phyloP scores from a whole-genome alignment of 257 asterid species.

The Penstemon newberryi region DNA sequence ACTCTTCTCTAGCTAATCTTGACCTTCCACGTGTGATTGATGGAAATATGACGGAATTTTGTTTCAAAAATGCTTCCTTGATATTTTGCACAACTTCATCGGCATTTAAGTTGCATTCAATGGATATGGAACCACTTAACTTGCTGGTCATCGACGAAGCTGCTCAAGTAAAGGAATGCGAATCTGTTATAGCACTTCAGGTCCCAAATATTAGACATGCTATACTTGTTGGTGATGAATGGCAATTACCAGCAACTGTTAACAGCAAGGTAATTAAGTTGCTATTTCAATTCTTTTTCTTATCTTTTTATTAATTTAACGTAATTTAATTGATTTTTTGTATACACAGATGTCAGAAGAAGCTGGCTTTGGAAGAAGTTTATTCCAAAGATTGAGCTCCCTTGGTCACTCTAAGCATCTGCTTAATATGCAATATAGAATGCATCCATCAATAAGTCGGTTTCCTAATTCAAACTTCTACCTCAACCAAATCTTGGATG shows the following conservation, averaged over 20 bases:
- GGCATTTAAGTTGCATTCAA: conserved; percentile 39
- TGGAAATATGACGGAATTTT: conserved; percentile 25
- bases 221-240: conserved; percentile 58
- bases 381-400: conserved; percentile 57
- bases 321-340: neutral
- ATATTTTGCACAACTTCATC: conserved; percentile 59
- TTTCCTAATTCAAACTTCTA: conserved; percentile 60
- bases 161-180: conserved; percentile 62
- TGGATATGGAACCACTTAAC: conserved; percentile 35
- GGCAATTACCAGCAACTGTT: conserved; percentile 55
- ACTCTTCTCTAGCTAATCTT: conserved; percentile 30
- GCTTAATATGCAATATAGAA: conserved; percentile 56
- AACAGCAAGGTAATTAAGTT: conserved; percentile 45
- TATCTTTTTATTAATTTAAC: neutral
- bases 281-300: neutral
- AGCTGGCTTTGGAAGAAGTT: conserved; percentile 64
- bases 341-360: conserved; percentile 40
- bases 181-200: conserved; percentile 55
- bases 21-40: conserved; percentile 29
- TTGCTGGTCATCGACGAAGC: conserved; percentile 64
- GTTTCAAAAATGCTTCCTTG: conserved; percentile 45
- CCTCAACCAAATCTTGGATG: conserved; percentile 42
- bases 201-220: conserved; percentile 42
- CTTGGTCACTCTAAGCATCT: conserved; percentile 53
- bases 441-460: conserved; percentile 58